Evolutionary conservation across 148 eudicot species (phyloP), one percentile per base, ranked within the genome.

Genomic region (Amaranthus hypochondriacus): DNA sequence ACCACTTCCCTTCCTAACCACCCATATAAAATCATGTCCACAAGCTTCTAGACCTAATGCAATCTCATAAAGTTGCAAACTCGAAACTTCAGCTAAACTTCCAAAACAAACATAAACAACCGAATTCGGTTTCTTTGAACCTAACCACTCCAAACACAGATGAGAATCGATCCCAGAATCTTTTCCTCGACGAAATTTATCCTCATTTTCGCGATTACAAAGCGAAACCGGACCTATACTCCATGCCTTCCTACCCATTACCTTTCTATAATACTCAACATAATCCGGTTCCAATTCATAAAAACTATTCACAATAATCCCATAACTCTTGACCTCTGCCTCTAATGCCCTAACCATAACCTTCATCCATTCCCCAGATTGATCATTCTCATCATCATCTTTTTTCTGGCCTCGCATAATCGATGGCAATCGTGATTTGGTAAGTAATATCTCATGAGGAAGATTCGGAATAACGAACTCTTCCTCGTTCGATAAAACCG

Each of bases 181-280:
- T 12, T 79, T 79, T 4, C 82, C 85, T 13, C 77, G 75, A 18
- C 53, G 75, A 44, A 53, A 55, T 50, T 78, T 78, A 4, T 72
- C 73, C 13, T 74, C 76, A 7, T 71, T 68, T 73, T 68, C 78
- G 43, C 71, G 72, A 69, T 82, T 74, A 48, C 81, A 74, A 15
- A 78, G n/a, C 1, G 81, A 83, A 15, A 82, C 84, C 0, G 85
- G 81, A 42, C 90, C 88, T 4, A 87, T 42, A 15, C 60, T 75
- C 84, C 84, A 82, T 51, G 78, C 76, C 49, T 50, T 78, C 54
- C 67, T 75, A 14, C 81, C 81, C 66, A 75, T 12, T 2, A 78
- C 71, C 7, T 78, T 12, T 9, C 66, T 28, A 46, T 77, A 77
- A 69, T 69, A 48, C 51, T 77, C 69, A 53, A 52, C 78, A 70